These are phyloP conservation scores for Hypocreales sp. DNA, from an alignment of 2,329 filamentous ascomycete genomes.

Conservation along the genomic window DNA sequence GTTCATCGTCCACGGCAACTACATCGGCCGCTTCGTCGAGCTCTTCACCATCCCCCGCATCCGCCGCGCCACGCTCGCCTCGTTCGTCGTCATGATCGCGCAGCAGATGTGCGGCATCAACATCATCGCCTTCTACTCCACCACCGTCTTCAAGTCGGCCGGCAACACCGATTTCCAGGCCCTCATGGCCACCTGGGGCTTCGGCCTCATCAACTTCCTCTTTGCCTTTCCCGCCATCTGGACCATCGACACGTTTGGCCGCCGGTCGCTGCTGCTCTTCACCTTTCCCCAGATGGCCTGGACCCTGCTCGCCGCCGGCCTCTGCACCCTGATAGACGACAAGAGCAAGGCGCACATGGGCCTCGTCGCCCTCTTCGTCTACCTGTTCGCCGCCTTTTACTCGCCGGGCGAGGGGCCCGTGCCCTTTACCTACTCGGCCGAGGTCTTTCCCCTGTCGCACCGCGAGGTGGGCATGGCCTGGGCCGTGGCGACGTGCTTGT, in stretches of 20 bases:
- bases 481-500: conserved; percentile 50
- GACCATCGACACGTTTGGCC: conserved; percentile 42
- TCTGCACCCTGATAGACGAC: conserved; percentile 33
- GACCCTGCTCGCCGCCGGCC: conserved; percentile 22
- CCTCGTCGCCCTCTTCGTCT: conserved; percentile 41
- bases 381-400: conserved; percentile 36
- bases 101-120: conserved; percentile 60
- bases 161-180: conserved; percentile 40
- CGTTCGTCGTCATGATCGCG: conserved; percentile 66
- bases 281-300: conserved; percentile 27
- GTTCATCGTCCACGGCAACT: conserved; percentile 34
- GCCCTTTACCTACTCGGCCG: conserved; percentile 52
- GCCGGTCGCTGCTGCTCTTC: conserved; percentile 30
- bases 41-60: conserved; percentile 55
- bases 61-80: conserved; percentile 58
- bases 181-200: conserved; percentile 41
- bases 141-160: conserved; percentile 42
- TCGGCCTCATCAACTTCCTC: conserved; percentile 41
- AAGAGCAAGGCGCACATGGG: conserved; percentile 15
- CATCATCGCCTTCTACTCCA: conserved; percentile 64
- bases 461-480: conserved; percentile 58
- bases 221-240: conserved; percentile 43
- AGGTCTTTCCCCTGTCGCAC: conserved; percentile 56
- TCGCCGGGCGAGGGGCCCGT: conserved; percentile 46
- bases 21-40: conserved; percentile 45